These are phyloP conservation scores for Cucurbita argyrosperma DNA, from an alignment of 306 rosid species.

Conservation along the genomic window DNA sequence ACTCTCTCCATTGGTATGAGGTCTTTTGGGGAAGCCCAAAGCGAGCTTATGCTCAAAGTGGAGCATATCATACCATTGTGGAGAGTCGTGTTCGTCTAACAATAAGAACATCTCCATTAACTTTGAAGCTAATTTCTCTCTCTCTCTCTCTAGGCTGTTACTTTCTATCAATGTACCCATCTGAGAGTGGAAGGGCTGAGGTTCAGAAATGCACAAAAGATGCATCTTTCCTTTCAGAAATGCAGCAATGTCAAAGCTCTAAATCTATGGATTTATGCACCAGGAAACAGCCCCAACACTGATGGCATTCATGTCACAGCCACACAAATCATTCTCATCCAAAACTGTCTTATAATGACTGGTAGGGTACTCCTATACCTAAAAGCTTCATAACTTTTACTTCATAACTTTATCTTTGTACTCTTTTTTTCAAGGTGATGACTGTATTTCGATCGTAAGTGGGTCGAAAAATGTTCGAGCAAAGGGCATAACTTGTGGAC, in stretches of 20 bases:
- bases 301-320: conserved; percentile 77
- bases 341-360: conserved; percentile 34
- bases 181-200: conserved; percentile 27
- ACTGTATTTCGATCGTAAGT: conserved; percentile 72
- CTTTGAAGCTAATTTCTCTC: background rate
- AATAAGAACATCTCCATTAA: background rate
- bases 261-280: conserved; percentile 36
- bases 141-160: conserved; percentile 45
- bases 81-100: too few relatives aligned
- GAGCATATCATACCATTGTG: too few relatives aligned
- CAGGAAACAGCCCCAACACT: conserved; percentile 70
- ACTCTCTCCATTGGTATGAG: too few relatives aligned
- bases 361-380: conserved; percentile 45
- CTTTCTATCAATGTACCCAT: conserved; percentile 33
- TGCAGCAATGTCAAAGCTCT: conserved; percentile 38
- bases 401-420: background rate
- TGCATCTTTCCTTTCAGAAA: conserved; percentile 42
- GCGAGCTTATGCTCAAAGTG: too few relatives aligned
- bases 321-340: conserved; percentile 29
- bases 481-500: conserved; percentile 53
- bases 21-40: too few relatives aligned
- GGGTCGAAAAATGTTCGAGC: conserved; percentile 52
- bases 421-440: conserved; percentile 42
- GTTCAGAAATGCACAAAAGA: conserved; percentile 52
- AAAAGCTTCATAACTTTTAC: background rate